These are phyloP conservation scores for Clavariopsis aquatica DNA, from an alignment of 495 filamentous ascomycete species.

Conservation along the genomic window DNA sequence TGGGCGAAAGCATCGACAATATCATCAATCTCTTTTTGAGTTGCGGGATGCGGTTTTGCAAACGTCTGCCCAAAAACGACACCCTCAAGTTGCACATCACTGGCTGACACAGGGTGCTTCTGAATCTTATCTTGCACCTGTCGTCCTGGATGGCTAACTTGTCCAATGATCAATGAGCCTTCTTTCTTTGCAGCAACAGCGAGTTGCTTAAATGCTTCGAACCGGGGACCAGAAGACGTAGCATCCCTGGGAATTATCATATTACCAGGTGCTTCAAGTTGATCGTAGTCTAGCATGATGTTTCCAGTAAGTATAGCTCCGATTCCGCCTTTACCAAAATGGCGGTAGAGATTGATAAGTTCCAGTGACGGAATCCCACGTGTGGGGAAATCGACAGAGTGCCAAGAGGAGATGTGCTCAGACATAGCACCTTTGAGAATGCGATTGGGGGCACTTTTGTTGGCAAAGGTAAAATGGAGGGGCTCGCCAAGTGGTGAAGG, in stretches of 20 bases:
- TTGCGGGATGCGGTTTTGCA: slow-evolving; percentile 53
- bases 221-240: slow-evolving; percentile 54
- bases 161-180: slow-evolving; percentile 58
- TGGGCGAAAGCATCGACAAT: slow-evolving; percentile 57
- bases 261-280: slow-evolving; percentile 61
- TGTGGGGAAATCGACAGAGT: slow-evolving; percentile 48
- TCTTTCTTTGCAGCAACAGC: slow-evolving; percentile 53
- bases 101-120: slow-evolving; percentile 59
- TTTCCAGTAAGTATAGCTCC: slow-evolving; percentile 65
- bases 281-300: slow-evolving; percentile 60
- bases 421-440: slow-evolving; percentile 68
- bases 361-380: slow-evolving; percentile 61
- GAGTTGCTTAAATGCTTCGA: slow-evolving; percentile 59
- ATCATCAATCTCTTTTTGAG: slow-evolving; percentile 52
- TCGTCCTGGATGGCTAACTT: slow-evolving; percentile 65
- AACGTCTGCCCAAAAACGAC: slow-evolving; percentile 14
- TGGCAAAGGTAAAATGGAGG: slow-evolving; percentile 60
- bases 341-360: slow-evolving; percentile 59
- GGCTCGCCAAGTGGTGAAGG: slow-evolving; percentile 56
- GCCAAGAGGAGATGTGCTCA: slow-evolving; percentile 61
- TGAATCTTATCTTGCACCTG: slow-evolving; percentile 55
- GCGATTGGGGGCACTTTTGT: slow-evolving; percentile 57
- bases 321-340: slow-evolving; percentile 61
- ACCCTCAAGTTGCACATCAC: slow-evolving; percentile 57
- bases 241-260: slow-evolving; percentile 55